Evolutionary conservation across 768 basidiomycete species (phyloP).

Genomic region (Mrakia hoshinonis): DNA sequence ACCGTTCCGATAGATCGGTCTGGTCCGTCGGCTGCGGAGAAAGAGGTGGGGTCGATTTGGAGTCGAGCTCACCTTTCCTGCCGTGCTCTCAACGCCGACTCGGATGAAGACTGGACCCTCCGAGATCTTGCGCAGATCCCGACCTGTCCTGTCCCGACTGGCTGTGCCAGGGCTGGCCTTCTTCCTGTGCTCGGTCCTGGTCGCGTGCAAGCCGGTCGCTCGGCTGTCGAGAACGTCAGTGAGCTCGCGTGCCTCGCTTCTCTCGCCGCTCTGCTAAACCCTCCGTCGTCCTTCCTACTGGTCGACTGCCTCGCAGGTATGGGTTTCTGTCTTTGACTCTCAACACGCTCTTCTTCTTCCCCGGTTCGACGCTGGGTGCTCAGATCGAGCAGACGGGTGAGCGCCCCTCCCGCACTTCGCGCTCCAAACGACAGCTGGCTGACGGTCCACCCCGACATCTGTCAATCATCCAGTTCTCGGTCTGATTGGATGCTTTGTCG

Average conservation of each 20-base stretch:
- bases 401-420: background rate
- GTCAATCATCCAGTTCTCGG: background rate
- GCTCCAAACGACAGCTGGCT: background rate
- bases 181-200: background rate
- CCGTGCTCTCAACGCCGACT: too few species aligned
- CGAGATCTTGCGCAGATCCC: too few species aligned
- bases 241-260: background rate
- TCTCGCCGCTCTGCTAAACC: background rate
- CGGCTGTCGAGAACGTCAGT: background rate
- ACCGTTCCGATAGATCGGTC: too few species aligned
- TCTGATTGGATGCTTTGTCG: background rate
- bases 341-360: constrained; percentile 19
- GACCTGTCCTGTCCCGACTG: background rate
- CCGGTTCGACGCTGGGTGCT: constrained; percentile 18
- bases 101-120: too few species aligned
- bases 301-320: background rate
- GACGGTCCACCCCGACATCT: background rate
- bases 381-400: constrained; percentile 17
- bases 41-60: too few species aligned
- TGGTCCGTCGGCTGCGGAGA: too few species aligned
- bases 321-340: constrained; percentile 13
- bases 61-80: too few species aligned
- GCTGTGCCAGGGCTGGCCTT: background rate
- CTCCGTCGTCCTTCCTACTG: background rate
- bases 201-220: background rate